Conservation (phyloP, 2,329 filamentous ascomycete species). For the Colletotrichum graminicola region DNA sequence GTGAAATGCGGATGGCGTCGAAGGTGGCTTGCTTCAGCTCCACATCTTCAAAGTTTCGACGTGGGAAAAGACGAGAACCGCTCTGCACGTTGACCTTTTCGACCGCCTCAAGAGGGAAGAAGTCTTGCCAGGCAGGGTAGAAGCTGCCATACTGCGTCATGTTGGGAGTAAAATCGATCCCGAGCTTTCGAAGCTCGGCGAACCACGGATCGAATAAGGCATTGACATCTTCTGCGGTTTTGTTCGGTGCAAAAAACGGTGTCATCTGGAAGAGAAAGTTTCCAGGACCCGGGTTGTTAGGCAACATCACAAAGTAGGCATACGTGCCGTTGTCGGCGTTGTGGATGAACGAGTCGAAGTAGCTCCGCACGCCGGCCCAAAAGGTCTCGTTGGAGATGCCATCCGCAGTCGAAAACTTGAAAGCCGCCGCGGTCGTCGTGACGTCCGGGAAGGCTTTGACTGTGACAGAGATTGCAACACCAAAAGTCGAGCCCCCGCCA, state of each 20-base stretch:
- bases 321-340: constrained; percentile 30
- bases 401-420: constrained; percentile 29
- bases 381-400: constrained; percentile 29
- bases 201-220: constrained; percentile 28
- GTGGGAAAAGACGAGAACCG: constrained; percentile 23
- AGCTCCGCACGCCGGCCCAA: constrained; percentile 26
- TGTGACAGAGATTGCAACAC: constrained; percentile 24
- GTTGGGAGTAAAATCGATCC: constrained; percentile 17
- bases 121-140: constrained; percentile 36
- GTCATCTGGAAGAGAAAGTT: constrained; percentile 32
- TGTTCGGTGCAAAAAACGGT: constrained; percentile 40
- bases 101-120: constrained; percentile 18
- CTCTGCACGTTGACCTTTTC: constrained; percentile 32
- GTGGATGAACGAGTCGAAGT: constrained; percentile 29
- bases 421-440: constrained; percentile 10
- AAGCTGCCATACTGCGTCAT: constrained; percentile 29
- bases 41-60: constrained; percentile 21
- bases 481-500: constrained; percentile 59
- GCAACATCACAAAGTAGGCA: constrained; percentile 20
- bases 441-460: constrained; percentile 27
- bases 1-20: constrained; percentile 23
- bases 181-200: constrained; percentile 10
- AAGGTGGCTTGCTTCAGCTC: constrained; percentile 23
- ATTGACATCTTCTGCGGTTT: constrained; percentile 21
- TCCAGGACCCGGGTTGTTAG: constrained; percentile 24